Conservation (phyloP, 352 stramenopile species). For the Pilasporangium apinafurcum region DNA sequence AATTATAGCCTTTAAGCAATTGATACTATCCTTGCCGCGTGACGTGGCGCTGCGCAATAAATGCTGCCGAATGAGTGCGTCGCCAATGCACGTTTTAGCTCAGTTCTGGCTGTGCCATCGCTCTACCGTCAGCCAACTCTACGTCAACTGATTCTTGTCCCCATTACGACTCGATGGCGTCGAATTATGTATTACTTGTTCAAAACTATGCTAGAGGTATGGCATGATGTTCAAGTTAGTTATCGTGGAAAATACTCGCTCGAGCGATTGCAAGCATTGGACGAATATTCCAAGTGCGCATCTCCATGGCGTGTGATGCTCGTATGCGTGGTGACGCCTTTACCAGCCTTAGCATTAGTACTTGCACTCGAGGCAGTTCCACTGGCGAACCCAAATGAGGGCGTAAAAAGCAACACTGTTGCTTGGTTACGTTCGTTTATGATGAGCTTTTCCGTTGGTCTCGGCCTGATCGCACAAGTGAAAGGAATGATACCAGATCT, state of each 20-base stretch:
- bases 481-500: slow-evolving; percentile 5
- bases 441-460: slow-evolving; percentile 4
- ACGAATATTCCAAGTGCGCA: neutral
- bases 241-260: slow-evolving; percentile 2
- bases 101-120: no score
- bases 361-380: slow-evolving; percentile 21
- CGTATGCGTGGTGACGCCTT: neutral
- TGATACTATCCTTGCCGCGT: no score
- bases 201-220: no score
- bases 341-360: slow-evolving; percentile 8
- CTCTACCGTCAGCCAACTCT: no score
- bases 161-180: no score
- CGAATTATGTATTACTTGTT: no score
- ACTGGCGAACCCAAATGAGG: slow-evolving; percentile 1
- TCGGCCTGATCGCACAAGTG: slow-evolving; percentile 6
- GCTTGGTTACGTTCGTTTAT: slow-evolving; percentile 14
- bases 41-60: no score
- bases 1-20: no score
- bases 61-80: no score
- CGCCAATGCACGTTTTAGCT: no score
- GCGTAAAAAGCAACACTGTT: slow-evolving; percentile 14
- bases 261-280: slow-evolving; percentile 1
- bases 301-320: neutral
- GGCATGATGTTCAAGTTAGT: neutral
- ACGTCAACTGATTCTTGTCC: no score